phyloP scores from a whole-genome alignment of 2,329 filamentous ascomycete species.

The Massarina eburnea region DNA sequence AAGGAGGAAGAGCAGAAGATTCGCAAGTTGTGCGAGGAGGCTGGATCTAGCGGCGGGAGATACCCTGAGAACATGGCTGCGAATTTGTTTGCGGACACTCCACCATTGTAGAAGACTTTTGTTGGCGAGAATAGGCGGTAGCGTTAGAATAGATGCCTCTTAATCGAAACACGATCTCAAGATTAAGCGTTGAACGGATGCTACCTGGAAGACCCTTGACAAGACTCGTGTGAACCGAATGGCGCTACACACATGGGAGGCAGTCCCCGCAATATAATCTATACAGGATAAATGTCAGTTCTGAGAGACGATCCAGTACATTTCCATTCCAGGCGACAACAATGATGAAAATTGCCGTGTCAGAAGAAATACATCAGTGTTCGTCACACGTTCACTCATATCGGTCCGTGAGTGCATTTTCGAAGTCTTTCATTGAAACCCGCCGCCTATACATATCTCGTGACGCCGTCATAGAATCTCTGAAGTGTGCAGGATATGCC shows the following conservation, averaged over 20 bases:
- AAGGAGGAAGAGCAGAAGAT: slow-evolving; percentile 33
- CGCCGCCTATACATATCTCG: slow-evolving; percentile 41
- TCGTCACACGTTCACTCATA: neutral
- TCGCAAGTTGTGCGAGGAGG: slow-evolving; percentile 33
- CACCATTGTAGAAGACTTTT: slow-evolving; percentile 16
- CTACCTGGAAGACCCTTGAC: too few relatives aligned
- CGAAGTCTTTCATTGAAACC: slow-evolving; percentile 43
- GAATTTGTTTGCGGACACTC: slow-evolving; percentile 45
- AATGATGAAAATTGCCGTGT: too few relatives aligned
- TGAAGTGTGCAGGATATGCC: slow-evolving; percentile 31
- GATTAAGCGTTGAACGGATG: too few relatives aligned
- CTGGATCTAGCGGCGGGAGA: slow-evolving; percentile 45
- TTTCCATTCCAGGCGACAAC: too few relatives aligned
- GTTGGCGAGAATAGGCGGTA: neutral
- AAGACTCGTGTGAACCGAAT: too few relatives aligned
- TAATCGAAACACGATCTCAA: too few relatives aligned
- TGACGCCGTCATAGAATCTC: slow-evolving; percentile 40
- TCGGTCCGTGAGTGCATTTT: slow-evolving; percentile 34
- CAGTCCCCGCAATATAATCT: too few relatives aligned
- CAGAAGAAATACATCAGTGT: too few relatives aligned
- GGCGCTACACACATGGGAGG: too few relatives aligned
- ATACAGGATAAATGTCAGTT: too few relatives aligned
- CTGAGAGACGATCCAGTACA: too few relatives aligned
- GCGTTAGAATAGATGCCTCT: neutral
- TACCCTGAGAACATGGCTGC: slow-evolving; percentile 43